Conservation (phyloP, 495 filamentous ascomycete genomes). For the Xylaria palmicola region DNA sequence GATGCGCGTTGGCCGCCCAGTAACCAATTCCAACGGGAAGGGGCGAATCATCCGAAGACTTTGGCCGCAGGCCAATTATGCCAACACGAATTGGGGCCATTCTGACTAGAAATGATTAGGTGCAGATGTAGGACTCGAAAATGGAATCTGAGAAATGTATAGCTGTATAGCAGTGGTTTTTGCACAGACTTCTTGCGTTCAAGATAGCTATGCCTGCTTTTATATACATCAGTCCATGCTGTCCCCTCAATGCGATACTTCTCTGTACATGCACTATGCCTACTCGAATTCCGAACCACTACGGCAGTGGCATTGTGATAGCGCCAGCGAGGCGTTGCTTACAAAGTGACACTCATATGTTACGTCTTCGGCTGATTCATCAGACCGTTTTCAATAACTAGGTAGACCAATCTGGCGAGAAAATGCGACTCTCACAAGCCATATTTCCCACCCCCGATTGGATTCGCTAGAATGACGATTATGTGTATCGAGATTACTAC, state of each 20-base stretch:
- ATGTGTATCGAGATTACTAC: neutral
- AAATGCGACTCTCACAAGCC: no score
- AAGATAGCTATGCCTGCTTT: neutral
- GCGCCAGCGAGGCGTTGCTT: neutral
- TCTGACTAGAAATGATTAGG: neutral
- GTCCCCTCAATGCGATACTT: no score
- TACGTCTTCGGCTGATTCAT: neutral
- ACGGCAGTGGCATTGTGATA: neutral
- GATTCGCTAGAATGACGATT: neutral
- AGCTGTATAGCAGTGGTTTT: neutral
- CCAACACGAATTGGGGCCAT: conserved; percentile 9
- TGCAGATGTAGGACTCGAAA: neutral
- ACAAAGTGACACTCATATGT: neutral
- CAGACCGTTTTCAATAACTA: neutral
- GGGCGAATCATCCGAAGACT: neutral
- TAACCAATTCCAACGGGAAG: neutral
- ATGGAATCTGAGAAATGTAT: neutral
- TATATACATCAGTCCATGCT: neutral
- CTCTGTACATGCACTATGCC: neutral
- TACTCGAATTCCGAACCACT: neutral
- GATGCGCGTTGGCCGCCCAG: conserved; percentile 49
- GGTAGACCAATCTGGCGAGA: neutral
- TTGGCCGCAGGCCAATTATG: neutral
- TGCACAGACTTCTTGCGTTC: neutral
- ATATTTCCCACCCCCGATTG: neutral